Base-by-base conservation (phyloP, 1,284 basidiomycete species). In the Ceratorhiza oryzae-sativae region DNA sequence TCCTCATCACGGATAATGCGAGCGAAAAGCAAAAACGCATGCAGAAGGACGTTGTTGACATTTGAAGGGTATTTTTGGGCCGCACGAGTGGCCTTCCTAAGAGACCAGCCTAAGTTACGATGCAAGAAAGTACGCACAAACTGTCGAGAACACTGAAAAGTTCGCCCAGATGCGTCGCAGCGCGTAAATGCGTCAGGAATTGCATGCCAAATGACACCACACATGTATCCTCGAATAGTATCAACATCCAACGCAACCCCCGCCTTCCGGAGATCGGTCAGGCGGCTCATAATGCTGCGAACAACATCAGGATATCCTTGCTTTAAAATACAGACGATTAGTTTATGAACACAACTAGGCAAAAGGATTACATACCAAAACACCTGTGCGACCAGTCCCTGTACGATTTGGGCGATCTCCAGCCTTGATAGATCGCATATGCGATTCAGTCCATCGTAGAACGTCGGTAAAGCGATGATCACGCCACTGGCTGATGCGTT, bases 401-500 rank as follows among this genome's bases (percentile, higher is more conserved):
- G 3, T 32, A 58, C 6, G 15, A 23, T 12, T n/a, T 20, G 34
- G 55, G 9, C 55, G 34, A 32, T 23, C 34, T 3, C 55, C 55
- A 34, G 55, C 27, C 23, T 58, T 5, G 34, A 59, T 30, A 30
- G 53, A 30, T 36, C 67, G 5, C 32, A 71, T 34, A 45, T 34
- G 34, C 20, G 45, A 12, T n/a, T 71, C 53, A 41, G 58, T 45
- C 55, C 67, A 59, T 18, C 27, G 18, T 25, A 55, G 23, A 27
- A 32, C 20, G 10, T 59, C 8, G 34, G 55, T 36, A 23, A 45
- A 36, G 12, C 45, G 1, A 13, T 39, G 55, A 27, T 59, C 23
- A 20, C 51, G 4, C 67, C 67, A 59, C 13, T 58, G 45, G 34
- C 67, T 59, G 36, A 58, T 27, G 6, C 25, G 25, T 39, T 51